Conservation (phyloP, 129 eudicot genomes). For the Deinandra increscens region DNA sequence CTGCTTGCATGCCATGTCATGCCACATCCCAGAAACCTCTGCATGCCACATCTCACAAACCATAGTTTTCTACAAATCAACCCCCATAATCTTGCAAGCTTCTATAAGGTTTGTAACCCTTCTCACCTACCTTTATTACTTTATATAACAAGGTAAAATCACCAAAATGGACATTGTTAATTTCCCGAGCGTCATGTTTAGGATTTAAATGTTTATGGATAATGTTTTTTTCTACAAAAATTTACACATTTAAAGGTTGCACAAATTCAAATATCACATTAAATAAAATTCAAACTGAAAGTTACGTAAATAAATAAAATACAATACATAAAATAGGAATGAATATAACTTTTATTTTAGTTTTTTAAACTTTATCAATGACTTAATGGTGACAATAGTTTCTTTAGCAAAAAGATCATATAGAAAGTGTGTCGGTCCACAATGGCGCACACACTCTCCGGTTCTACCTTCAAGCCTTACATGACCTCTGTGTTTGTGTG, state of each 20-base stretch:
- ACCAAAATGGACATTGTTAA: neutral
- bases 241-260: neutral
- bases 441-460: neutral
- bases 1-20: too few species aligned
- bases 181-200: neutral
- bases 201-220: neutral
- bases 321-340: neutral
- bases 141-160: too few species aligned
- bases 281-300: neutral
- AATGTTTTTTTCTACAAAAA: neutral
- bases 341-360: neutral
- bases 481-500: too few species aligned
- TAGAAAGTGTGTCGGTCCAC: neutral
- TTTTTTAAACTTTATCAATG: neutral
- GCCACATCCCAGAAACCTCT: too few species aligned
- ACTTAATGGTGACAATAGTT: neutral
- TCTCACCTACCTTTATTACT: too few species aligned
- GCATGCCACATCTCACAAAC: too few species aligned
- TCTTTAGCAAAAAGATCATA: neutral
- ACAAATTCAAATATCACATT: neutral
- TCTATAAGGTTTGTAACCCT: too few species aligned
- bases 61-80: neutral
- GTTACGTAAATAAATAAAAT: neutral
- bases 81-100: too few species aligned
- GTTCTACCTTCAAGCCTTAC: neutral